Base-by-base conservation (phyloP, 225 moss, liverwort and hornwort genomes). In the Sphagnum contortum region DNA sequence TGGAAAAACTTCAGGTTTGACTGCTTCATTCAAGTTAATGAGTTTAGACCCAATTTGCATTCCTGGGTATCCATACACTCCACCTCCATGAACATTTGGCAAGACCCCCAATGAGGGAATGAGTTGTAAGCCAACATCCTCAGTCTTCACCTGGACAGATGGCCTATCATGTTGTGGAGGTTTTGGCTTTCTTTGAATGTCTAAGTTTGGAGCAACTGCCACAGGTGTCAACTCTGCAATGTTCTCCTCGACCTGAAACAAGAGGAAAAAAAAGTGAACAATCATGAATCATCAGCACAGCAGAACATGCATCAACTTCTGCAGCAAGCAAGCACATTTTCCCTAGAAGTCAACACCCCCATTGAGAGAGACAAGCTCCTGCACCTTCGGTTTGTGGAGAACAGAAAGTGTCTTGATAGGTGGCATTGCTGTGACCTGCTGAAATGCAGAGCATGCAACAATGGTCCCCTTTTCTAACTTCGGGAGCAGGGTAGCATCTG, bases 371-470 rank as follows among this genome's bases (percentile, higher is more conserved):
- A 29, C 29, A 29, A 29, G 4, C 57, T 7, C 45, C 57, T 62
- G 68, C 66, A 84, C 83, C 83, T 84, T 84, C 3, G 58, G 72
- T 48, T 77, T 72, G 63, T 72, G 69, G 12, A 11, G 48, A 44
- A 53, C 48, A 58, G 64, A 7, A 3, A 67, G 51, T 57, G 77
- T 84, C 70, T 80, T 84, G 48, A 84, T 64, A n/a, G 83, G 83
- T 3, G 80, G 80, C 53, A 75, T 45, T 12, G 83, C 76, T 7
- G 58, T 68, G 48, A 79, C 73, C 57, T 68, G 67, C 5, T 72
- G 77, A 47, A 77, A 80, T 11, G 76, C 76, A 49, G 83, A 76
- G 44, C 67, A 64, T 10, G 53, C 74, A 47, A 63, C 66, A 10
- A 12, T 11, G 4, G 45, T 9, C 53, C 56, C 56, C 7, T 74